Evolutionary conservation across 352 stramenopile species (phyloP).

Genomic region (Globisporangium spiculum): DNA sequence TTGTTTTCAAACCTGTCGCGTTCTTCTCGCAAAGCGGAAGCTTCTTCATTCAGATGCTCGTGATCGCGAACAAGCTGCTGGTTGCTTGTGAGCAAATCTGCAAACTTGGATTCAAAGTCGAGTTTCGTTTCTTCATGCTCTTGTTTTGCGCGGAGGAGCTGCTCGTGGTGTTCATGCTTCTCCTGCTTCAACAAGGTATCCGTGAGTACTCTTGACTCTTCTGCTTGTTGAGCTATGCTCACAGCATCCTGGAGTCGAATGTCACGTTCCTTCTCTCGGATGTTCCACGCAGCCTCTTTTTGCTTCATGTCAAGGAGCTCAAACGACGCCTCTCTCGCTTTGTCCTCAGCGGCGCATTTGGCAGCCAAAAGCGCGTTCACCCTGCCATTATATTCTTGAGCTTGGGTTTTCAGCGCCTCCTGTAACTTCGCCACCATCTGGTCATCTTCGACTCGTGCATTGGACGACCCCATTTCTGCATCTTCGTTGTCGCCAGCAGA

Average conservation of each 20-base stretch:
- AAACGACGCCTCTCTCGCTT: conserved; percentile 36
- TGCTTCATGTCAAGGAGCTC: conserved; percentile 63
- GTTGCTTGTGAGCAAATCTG: conserved; percentile 29
- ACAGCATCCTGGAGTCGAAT: conserved; percentile 27
- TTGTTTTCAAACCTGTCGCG: conserved; percentile 9
- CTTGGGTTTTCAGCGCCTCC: conserved; percentile 40
- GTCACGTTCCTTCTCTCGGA: conserved; percentile 43
- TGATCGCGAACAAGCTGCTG: conserved; percentile 6
- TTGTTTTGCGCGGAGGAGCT: conserved; percentile 25
- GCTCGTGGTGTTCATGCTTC: conserved; percentile 25
- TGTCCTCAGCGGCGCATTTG: conserved; percentile 39
- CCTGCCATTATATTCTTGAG: conserved; percentile 40
- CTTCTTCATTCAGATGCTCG: background rate
- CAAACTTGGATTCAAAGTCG: conserved; percentile 34
- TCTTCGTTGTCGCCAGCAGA: background rate
- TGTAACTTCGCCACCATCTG: conserved; percentile 38
- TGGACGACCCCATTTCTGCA: background rate
- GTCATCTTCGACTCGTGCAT: conserved; percentile 9
- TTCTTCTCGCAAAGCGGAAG: background rate
- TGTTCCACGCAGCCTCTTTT: conserved; percentile 52
- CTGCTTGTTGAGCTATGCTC: conserved; percentile 21
- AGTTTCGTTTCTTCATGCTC: conserved; percentile 24
- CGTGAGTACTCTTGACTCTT: conserved; percentile 24
- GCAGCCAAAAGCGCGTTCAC: conserved; percentile 34
- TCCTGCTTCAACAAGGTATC: conserved; percentile 29